These are phyloP conservation scores for Salvia splendens DNA, from an alignment of 257 asterid species.

Conservation along the genomic window DNA sequence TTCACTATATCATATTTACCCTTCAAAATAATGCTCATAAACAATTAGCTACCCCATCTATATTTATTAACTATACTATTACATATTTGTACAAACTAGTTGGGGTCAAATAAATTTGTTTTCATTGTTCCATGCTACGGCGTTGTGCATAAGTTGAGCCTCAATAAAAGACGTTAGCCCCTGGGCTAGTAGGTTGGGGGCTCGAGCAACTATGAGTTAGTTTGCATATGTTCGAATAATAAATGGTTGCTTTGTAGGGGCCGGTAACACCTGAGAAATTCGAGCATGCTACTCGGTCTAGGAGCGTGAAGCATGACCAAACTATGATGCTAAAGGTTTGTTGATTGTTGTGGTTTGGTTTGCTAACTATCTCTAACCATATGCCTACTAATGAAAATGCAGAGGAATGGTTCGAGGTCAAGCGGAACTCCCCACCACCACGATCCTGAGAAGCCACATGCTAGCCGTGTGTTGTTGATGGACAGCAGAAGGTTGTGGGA, in stretches of 20 bases:
- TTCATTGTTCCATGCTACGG: not conserved
- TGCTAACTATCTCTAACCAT: not conserved
- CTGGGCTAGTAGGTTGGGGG: no score
- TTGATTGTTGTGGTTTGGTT: not conserved
- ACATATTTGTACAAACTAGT: not conserved
- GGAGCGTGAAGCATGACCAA: constrained; percentile 57
- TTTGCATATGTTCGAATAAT: no score
- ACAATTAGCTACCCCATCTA: not conserved
- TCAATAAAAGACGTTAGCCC: not conserved
- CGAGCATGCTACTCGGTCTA: constrained; percentile 50
- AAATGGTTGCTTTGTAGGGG: constrained; percentile 44
- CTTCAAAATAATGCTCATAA: not conserved
- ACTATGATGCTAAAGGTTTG: constrained; percentile 52
- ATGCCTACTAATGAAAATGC: constrained; percentile 22
- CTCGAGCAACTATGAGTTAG: no score
- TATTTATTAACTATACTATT: no score
- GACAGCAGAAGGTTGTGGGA: constrained; percentile 34
- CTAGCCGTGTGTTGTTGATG: constrained; percentile 10
- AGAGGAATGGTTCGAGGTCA: constrained; percentile 58
- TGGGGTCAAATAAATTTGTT: not conserved
- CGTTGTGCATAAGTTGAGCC: not conserved
- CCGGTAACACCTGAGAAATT: constrained; percentile 85
- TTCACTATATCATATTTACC: constrained; percentile 5
- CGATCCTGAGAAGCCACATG: constrained; percentile 28
- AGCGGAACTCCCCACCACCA: constrained; percentile 31